Conservation (phyloP, 371 early-diverging fungal genomes). For the Mortierella sp. region DNA sequence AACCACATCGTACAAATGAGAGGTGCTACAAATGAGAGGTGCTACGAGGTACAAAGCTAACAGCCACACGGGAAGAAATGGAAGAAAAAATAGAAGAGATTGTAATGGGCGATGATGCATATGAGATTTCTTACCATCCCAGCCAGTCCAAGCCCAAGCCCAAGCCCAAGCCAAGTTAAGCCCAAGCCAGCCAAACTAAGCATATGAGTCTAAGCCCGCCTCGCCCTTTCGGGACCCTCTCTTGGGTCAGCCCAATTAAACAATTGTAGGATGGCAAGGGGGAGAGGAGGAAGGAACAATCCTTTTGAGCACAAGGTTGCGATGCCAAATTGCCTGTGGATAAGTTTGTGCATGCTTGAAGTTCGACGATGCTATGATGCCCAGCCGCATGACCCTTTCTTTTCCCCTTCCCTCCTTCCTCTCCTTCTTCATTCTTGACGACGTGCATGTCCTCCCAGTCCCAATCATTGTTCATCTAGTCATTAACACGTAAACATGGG, state of each 20-base stretch:
- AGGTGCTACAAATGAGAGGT: too few relatives aligned
- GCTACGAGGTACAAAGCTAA: not conserved
- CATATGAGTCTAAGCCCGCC: too few relatives aligned
- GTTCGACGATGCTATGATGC: slow-evolving; percentile 4
- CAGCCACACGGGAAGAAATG: not conserved
- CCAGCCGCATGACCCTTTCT: not conserved
- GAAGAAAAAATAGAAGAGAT: not conserved
- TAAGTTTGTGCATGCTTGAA: not conserved
- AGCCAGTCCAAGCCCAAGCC: not conserved
- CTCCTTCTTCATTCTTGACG: not conserved
- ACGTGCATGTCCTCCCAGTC: not conserved
- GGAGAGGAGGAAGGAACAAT: not conserved
- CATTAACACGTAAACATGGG: not conserved
- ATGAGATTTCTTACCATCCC: not conserved
- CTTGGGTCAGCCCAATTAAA: not conserved
- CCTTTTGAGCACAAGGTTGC: not conserved
- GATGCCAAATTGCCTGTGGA: not conserved
- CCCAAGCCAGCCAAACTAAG: too few relatives aligned
- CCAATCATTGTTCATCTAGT: not conserved
- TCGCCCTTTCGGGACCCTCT: too few relatives aligned
- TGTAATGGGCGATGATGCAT: not conserved
- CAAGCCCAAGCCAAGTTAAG: too few relatives aligned
- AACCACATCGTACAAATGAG: slow-evolving; percentile 3
- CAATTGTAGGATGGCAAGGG: not conserved
- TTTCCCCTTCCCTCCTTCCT: not conserved